Base-by-base conservation (phyloP, 2,329 filamentous ascomycete genomes). In the Xylariaceae sp. region DNA sequence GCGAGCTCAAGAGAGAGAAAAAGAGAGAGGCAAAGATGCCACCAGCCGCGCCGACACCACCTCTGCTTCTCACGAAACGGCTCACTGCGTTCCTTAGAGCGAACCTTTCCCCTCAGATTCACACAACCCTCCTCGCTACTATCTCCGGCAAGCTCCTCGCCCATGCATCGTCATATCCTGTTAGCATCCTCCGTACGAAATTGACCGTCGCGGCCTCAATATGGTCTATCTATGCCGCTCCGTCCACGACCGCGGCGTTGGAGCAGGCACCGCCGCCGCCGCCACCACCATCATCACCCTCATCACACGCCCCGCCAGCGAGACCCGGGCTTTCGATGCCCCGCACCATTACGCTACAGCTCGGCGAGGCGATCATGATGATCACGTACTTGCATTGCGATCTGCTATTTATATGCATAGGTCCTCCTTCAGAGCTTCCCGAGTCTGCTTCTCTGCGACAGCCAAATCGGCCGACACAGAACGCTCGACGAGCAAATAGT, bases 51-150 rank as follows among this genome's bases (percentile, higher is more conserved):
- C 73, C 76, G 29, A 76, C 78, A 39, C 79, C 80, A 39, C 80
- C 80, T 30, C 75, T 84, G 55, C 76, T 90, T 71, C 76, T 89
- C 57, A 84, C 80, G 37, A 85, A 85, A 68, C 81, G 81, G 58
- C 77, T 86, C 61, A 83, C 81, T 31, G 72, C 77, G 56, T 85
- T 86, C 69, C 79, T 86, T 46, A 74, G 77, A 65, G 71, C 77
- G 58, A 81, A 83, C 67, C 79, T 83, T 60, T 79, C 78, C 6
- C 67, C 80, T 3, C 73, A 78, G 56, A 74, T 86, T 34, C 80
- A 81, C 57, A 83, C 81, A 2, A 76, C 82, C 53, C 76, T 85
- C 57, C 74, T 86, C 44, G 79, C 80, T 46, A 83, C 81, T 2
- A 74, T 78, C 1, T 78, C 80, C 40, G 83, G 83, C 62, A 84